These are phyloP conservation scores for Suillus subluteus DNA, from an alignment of 768 basidiomycete genomes.

Conservation along the genomic window DNA sequence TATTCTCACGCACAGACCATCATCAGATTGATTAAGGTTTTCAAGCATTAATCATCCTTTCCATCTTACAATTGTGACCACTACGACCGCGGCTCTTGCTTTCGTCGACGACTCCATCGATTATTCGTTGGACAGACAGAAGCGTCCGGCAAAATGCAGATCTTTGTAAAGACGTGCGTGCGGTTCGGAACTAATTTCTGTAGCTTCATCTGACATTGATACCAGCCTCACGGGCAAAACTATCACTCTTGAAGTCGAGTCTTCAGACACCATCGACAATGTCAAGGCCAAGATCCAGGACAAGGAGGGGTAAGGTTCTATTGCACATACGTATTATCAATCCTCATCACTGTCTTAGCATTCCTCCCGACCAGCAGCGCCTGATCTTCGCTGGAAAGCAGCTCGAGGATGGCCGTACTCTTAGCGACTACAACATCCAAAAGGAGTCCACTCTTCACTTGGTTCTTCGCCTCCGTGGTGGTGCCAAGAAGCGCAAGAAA, in stretches of 20 bases:
- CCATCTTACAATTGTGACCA: conserved; percentile 18
- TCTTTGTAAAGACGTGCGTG: conserved; percentile 95
- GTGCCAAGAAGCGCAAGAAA: conserved; percentile 99
- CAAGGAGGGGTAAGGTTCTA: conserved; percentile 80
- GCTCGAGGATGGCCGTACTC: conserved; percentile 97
- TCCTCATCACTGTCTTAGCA: conserved; percentile 45
- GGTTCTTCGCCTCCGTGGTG: conserved; percentile 97
- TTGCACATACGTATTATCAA: neutral
- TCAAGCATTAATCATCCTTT: conserved; percentile 20
- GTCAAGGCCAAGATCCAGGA: conserved; percentile 98
- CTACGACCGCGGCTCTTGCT: conserved; percentile 56
- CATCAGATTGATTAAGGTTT: conserved; percentile 40
- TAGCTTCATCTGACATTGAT: conserved; percentile 13
- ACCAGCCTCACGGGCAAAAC: conserved; percentile 96
- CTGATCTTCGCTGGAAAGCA: conserved; percentile 99
- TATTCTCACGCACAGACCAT: conserved; percentile 48
- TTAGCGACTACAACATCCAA: conserved; percentile 97
- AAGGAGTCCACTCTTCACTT: conserved; percentile 99
- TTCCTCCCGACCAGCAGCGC: conserved; percentile 94
- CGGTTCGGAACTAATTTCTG: neutral
- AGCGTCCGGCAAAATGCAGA: conserved; percentile 87
- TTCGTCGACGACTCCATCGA: conserved; percentile 95
- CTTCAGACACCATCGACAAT: conserved; percentile 97
- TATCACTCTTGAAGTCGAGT: conserved; percentile 97
- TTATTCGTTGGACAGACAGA: conserved; percentile 87